Evolutionary conservation across 2,329 filamentous ascomycete genomes (phyloP).

Genomic region (Alternaria alternata): DNA sequence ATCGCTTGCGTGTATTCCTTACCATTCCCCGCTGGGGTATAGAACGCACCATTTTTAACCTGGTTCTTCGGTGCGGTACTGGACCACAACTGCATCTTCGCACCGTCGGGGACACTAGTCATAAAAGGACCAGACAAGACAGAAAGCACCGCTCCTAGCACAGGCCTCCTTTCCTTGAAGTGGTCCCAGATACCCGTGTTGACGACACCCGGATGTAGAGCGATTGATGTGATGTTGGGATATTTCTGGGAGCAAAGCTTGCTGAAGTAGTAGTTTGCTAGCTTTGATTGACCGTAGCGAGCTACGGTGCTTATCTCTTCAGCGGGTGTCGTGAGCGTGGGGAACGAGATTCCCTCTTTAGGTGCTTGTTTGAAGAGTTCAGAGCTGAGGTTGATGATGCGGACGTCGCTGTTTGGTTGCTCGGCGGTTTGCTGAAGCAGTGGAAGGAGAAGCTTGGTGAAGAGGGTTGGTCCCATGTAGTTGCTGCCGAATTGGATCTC

Average conservation of each 20-base stretch:
- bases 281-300: constrained; percentile 56
- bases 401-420: constrained; percentile 45
- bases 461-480: constrained; percentile 55
- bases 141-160: not conserved
- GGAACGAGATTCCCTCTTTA: constrained; percentile 44
- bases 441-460: constrained; percentile 54
- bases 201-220: constrained; percentile 57
- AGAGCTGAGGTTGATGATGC: constrained; percentile 50
- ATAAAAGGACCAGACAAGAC: not conserved
- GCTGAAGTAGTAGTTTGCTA: constrained; percentile 57
- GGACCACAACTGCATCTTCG: constrained; percentile 49
- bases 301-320: not conserved
- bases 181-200: constrained; percentile 37
- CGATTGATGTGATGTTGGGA: constrained; percentile 50
- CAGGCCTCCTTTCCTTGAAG: not conserved
- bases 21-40: constrained; percentile 48
- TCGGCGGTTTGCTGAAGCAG: constrained; percentile 41
- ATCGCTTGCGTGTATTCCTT: constrained; percentile 6
- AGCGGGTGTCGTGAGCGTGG: constrained; percentile 33
- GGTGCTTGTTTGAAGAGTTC: constrained; percentile 32
- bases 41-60: constrained; percentile 49
- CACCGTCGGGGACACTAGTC: constrained; percentile 27
- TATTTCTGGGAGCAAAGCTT: constrained; percentile 51
- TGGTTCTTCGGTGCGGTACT: constrained; percentile 52
- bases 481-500: constrained; percentile 59